Evolutionary conservation across 768 basidiomycete genomes (phyloP).

Genomic region (Suillus occidentalis): DNA sequence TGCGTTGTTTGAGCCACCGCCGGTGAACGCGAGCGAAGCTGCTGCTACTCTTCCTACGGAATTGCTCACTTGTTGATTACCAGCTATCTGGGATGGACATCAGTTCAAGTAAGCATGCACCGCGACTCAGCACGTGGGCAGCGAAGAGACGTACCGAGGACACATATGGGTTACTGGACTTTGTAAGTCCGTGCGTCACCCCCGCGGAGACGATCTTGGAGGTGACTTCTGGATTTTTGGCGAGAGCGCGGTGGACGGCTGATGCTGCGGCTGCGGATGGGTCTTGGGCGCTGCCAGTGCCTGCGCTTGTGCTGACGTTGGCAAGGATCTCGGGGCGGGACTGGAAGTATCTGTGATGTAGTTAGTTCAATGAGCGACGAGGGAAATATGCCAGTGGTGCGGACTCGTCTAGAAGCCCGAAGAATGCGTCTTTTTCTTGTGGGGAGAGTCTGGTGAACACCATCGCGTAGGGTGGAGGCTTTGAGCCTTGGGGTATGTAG

Average conservation of each 20-base stretch:
- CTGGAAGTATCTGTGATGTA: slow-evolving; percentile 59
- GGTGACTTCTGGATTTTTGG: slow-evolving; percentile 42
- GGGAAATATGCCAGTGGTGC: slow-evolving; percentile 4
- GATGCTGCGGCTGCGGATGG: slow-evolving; percentile 36
- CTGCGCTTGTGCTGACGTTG: neutral
- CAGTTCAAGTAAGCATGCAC: slow-evolving; percentile 1
- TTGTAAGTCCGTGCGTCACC: slow-evolving; percentile 36
- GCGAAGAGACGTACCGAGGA: slow-evolving; percentile 33
- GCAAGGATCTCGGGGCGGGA: slow-evolving; percentile 67
- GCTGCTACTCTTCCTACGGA: slow-evolving; percentile 59
- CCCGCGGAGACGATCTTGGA: slow-evolving; percentile 42
- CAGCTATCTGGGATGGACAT: slow-evolving; percentile 23
- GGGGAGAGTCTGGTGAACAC: slow-evolving; percentile 66
- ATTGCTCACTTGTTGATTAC: slow-evolving; percentile 40
- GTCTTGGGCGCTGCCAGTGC: slow-evolving; percentile 8
- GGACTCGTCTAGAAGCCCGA: slow-evolving; percentile 78
- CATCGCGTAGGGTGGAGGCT: slow-evolving; percentile 40
- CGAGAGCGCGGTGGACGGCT: slow-evolving; percentile 46
- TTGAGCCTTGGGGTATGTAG: neutral
- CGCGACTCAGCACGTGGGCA: neutral
- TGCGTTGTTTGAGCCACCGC: neutral
- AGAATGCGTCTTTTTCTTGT: slow-evolving; percentile 81
- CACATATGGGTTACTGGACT: slow-evolving; percentile 36
- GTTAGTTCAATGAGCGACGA: neutral
- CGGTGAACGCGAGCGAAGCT: slow-evolving; percentile 47